Conservation (phyloP, 371 early-diverging fungal genomes). For the Fennellomyces sp. region DNA sequence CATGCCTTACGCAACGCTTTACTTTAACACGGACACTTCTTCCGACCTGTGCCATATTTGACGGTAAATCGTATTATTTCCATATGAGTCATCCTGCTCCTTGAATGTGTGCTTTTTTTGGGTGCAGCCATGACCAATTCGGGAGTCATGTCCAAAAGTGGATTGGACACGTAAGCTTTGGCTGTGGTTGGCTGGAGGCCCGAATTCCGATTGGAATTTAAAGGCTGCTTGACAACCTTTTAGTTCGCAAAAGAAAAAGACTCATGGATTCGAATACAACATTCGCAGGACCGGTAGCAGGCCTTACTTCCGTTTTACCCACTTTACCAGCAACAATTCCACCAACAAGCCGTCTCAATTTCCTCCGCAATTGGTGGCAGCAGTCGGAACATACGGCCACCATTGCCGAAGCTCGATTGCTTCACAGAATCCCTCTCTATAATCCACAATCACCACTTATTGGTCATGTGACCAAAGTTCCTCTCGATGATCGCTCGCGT, state of each 20-base stretch:
- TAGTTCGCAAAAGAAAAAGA: not conserved
- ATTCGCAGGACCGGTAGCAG: not conserved
- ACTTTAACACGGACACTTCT: too few species aligned
- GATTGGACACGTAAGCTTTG: not conserved
- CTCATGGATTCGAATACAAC: not conserved
- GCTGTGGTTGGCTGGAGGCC: not conserved
- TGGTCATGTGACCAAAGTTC: conserved; percentile 40
- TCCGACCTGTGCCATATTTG: too few species aligned
- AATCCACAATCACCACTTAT: conserved; percentile 19
- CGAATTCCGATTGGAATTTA: too few species aligned
- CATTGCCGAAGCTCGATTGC: conserved; percentile 50
- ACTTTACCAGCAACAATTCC: conserved; percentile 45
- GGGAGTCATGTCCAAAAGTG: not conserved
- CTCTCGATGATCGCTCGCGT: conserved; percentile 32
- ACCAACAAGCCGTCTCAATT: conserved; percentile 47
- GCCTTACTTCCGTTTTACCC: conserved; percentile 13
- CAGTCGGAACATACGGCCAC: conserved; percentile 47
- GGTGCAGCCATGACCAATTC: too few species aligned
- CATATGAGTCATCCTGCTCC: too few species aligned
- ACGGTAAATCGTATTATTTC: too few species aligned
- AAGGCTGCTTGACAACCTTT: not conserved
- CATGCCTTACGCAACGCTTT: too few species aligned
- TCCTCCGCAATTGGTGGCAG: conserved; percentile 52
- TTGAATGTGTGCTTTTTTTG: too few species aligned
- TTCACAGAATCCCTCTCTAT: conserved; percentile 45